Evolutionary conservation across 2,329 filamentous ascomycete genomes (phyloP).

Genomic region (Xylaria sp.): DNA sequence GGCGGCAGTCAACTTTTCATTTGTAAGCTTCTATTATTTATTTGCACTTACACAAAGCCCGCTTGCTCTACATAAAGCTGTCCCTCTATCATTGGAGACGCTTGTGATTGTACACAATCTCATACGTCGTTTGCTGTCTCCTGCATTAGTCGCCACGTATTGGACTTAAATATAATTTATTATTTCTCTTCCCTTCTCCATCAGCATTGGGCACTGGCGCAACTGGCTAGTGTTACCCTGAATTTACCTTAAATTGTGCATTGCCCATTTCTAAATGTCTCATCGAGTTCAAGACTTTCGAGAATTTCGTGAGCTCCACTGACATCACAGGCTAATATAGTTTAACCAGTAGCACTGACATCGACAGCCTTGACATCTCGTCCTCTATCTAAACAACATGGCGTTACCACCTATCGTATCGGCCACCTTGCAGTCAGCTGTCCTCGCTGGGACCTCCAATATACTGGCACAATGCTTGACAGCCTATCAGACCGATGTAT

Average conservation of each 20-base stretch:
- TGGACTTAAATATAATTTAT: neutral
- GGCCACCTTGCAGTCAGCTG: slow-evolving; percentile 72
- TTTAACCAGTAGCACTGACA: neutral
- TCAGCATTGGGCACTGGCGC: neutral
- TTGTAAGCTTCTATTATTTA: slow-evolving; percentile 4
- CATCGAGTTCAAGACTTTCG: neutral
- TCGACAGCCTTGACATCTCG: neutral
- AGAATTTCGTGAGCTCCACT: neutral
- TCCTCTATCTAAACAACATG: slow-evolving; percentile 40
- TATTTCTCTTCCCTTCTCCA: neutral
- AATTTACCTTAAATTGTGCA: neutral
- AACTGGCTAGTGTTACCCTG: neutral
- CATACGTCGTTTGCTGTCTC: slow-evolving; percentile 6
- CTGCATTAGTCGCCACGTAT: slow-evolving; percentile 25
- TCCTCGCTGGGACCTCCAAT: slow-evolving; percentile 75
- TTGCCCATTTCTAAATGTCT: neutral
- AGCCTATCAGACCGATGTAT: slow-evolving; percentile 69
- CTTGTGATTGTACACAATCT: slow-evolving; percentile 8
- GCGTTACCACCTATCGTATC: slow-evolving; percentile 62
- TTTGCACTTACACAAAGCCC: neutral
- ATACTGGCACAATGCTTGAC: slow-evolving; percentile 76
- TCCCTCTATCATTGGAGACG: slow-evolving; percentile 15
- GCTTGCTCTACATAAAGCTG: neutral
- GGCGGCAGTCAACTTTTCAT: neutral
- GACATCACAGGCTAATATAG: neutral